Base-by-base conservation (phyloP, 257 asterid species). In the Penstemon eatonii region DNA sequence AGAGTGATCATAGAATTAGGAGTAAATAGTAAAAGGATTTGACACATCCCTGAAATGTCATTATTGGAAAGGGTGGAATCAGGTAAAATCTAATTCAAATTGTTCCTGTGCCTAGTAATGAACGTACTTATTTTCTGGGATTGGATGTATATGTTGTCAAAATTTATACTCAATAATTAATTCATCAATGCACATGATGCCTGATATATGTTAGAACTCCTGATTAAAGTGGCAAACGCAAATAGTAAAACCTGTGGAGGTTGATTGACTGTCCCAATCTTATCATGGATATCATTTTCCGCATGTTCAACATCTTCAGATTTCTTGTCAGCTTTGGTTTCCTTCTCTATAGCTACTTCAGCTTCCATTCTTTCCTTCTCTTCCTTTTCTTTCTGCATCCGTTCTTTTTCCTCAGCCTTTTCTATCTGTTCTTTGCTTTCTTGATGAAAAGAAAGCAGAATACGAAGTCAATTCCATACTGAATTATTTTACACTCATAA, bases 401-500 rank as follows among this genome's bases (percentile, higher is more conserved):
- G 82, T 55, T 93, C 96, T 68, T 88, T 86, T 76, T 90, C 98
- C 85, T 92, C 98, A 40, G 93, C 96, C 81, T 79, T 85, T 59
- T 92, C 98, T 66, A 92, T 90, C 80, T 77, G 89, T 78, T 90
- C 97, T 86, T 92, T 92, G 76, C 76, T 87, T 55, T 81, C 98
- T 92, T 80, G 43, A 80, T 39, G 67, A 76, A 54, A 62, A 59
- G 42, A 71, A 60, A 67, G 58, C 76, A 64, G 37, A 66, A 60
- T 58, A 50, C 60, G 46, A 61, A 72, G 50, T 47, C 65, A 72
- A 42, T 25, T 25, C 33, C 33, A 1, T 25, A 25, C 33, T 25
- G 33, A 25, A 25, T 25, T 25, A 25, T 25, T 25, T 25, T 25
- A 25, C 3, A 25, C 33, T 25, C 33, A 69, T 7, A 64, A 13